Evolutionary conservation across 164 flowering plant genomes (phyloP).

Genomic region (Magnolia sinica): DNA sequence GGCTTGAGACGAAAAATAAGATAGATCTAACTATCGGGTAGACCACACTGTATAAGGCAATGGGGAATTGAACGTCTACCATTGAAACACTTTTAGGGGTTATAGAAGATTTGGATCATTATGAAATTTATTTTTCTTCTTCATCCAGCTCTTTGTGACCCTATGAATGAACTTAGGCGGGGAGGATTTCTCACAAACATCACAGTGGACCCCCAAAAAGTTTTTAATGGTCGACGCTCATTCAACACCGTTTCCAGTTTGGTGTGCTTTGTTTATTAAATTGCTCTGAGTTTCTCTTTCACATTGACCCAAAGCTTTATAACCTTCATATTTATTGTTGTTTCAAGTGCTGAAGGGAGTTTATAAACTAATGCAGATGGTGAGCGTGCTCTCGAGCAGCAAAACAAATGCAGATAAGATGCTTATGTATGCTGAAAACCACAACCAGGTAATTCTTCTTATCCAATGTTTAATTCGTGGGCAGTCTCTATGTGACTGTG

Average conservation of each 20-base stretch:
- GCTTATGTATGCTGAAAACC: slow-evolving; percentile 90
- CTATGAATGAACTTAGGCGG: too few relatives aligned
- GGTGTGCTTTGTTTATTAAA: background rate
- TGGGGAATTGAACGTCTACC: too few relatives aligned
- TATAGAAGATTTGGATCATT: too few relatives aligned
- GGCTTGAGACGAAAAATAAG: too few relatives aligned
- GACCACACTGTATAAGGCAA: too few relatives aligned
- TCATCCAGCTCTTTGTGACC: too few relatives aligned
- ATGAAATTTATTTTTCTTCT: too few relatives aligned
- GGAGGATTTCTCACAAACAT: too few relatives aligned
- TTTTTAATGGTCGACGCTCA: too few relatives aligned
- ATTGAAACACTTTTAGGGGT: too few relatives aligned
- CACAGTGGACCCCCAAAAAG: too few relatives aligned
- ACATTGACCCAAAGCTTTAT: background rate
- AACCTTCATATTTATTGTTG: background rate
- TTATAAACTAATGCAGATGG: slow-evolving; percentile 47
- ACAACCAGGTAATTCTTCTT: slow-evolving; percentile 62
- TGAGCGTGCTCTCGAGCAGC: slow-evolving; percentile 50
- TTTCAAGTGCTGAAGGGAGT: background rate
- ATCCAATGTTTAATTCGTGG: background rate
- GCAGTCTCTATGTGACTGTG: background rate
- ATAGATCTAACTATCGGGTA: too few relatives aligned
- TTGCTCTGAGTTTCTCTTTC: background rate
- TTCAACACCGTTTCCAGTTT: background rate
- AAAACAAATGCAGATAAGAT: slow-evolving; percentile 59